Percentiles rank a stretch among this genome's conserved stretches.
Evolutionary conservation across 257 asterid genomes (phyloP).

Genomic region (Parsonsia alboflavescens): DNA sequence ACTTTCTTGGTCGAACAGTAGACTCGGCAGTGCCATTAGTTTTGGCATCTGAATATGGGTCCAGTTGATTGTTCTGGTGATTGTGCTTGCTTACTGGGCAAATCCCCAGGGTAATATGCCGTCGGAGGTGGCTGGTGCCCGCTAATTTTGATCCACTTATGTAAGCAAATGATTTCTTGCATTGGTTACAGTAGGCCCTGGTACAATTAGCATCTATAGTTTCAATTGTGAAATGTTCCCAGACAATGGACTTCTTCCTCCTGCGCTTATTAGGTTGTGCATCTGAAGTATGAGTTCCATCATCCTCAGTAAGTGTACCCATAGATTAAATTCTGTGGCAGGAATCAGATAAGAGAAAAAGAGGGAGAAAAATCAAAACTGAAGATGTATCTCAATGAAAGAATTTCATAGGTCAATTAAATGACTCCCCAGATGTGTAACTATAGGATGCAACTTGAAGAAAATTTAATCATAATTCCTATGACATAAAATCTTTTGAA

Average conservation of each 20-base stretch:
- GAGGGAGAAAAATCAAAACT: background rate
- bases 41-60: constrained; percentile 27
- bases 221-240: constrained; percentile 78
- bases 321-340: constrained; percentile 38
- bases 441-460: background rate
- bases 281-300: constrained; percentile 45
- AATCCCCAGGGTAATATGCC: constrained; percentile 71
- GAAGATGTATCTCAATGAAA: background rate
- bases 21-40: constrained; percentile 37
- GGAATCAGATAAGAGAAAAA: background rate
- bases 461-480: background rate
- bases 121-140: constrained; percentile 89
- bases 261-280: constrained; percentile 50
- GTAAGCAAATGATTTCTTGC: constrained; percentile 80
- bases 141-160: constrained; percentile 68
- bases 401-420: background rate
- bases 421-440: background rate
- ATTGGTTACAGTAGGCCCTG: constrained; percentile 75
- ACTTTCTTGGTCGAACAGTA: constrained; percentile 54
- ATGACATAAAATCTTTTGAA: background rate
- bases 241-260: constrained; percentile 76
- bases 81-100: constrained; percentile 51
- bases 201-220: constrained; percentile 40
- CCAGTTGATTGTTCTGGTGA: constrained; percentile 34
- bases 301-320: constrained; percentile 24